Evolutionary conservation across 345 rosid genomes (phyloP).

Genomic region (Linum usitatissimum): DNA sequence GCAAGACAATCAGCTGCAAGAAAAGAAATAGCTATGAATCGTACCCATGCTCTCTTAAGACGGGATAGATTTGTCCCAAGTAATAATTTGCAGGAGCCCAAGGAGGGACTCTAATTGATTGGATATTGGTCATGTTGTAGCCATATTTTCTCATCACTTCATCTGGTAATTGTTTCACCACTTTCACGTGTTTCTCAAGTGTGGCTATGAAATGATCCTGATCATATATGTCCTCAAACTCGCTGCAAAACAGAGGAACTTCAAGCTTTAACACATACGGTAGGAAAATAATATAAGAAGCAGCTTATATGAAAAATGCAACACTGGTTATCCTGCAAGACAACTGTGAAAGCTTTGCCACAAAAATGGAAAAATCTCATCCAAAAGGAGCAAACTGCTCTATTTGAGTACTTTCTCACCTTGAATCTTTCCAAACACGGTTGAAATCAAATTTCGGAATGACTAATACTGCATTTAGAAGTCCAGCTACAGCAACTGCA

Average conservation of each 20-base stretch:
- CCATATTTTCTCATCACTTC: conserved; percentile 48
- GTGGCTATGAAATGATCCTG: conserved; percentile 64
- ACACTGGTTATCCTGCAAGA: not conserved
- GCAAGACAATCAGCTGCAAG: not conserved
- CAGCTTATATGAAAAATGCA: not conserved
- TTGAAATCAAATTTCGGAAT: conserved; percentile 74
- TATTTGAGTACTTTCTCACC: conserved; percentile 41
- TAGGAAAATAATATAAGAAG: conserved; percentile 1
- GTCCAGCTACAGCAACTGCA: conserved; percentile 95
- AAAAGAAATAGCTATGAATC: conserved; percentile 11
- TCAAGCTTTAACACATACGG: not conserved
- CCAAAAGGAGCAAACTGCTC: not conserved
- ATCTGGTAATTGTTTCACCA: conserved; percentile 64
- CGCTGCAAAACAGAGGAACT: conserved; percentile 38
- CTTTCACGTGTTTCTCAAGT: conserved; percentile 56
- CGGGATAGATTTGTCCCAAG: conserved; percentile 48
- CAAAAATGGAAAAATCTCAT: not conserved
- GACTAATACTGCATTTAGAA: conserved; percentile 69
- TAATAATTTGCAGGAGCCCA: conserved; percentile 76
- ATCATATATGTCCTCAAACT: conserved; percentile 71
- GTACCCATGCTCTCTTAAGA: conserved; percentile 64
- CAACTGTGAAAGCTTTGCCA: not conserved
- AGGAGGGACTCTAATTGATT: conserved; percentile 55
- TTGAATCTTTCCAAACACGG: conserved; percentile 81
- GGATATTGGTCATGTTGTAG: conserved; percentile 48